A percentile compares a stretch with the other conserved stretches of the same genome.
phyloP scores from a whole-genome alignment of 495 filamentous ascomycete genomes.

The Hypoxylon trugodes region DNA sequence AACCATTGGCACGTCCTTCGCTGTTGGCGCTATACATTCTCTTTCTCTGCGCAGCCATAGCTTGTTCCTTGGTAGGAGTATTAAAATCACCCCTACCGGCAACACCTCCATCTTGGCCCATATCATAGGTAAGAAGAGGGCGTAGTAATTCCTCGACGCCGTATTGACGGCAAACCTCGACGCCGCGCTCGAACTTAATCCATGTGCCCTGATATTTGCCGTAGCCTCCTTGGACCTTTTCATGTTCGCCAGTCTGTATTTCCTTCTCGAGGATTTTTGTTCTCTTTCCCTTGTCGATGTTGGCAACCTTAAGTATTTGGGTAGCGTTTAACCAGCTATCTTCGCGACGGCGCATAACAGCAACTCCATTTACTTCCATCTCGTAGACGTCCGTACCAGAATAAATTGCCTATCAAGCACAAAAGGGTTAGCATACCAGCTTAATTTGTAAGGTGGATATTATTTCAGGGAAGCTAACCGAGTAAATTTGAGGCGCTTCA shows the following conservation, averaged over 20 bases:
- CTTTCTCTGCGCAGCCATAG: slow-evolving; percentile 96
- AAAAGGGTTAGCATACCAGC: slow-evolving; percentile 26
- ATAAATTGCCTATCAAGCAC: slow-evolving; percentile 78
- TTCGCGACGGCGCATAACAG: slow-evolving; percentile 91
- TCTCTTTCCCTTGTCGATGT: slow-evolving; percentile 93
- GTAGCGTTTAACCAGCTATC: slow-evolving; percentile 96
- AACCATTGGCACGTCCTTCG: slow-evolving; percentile 70
- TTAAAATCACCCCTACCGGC: slow-evolving; percentile 69
- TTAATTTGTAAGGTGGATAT: background rate
- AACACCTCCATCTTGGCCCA: slow-evolving; percentile 77
- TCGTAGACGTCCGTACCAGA: slow-evolving; percentile 96
- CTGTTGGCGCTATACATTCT: slow-evolving; percentile 79
- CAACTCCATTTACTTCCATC: slow-evolving; percentile 91
- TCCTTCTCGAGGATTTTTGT: slow-evolving; percentile 98
- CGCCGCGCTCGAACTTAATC: slow-evolving; percentile 89
- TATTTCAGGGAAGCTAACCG: slow-evolving; percentile 58
- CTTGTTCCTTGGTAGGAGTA: slow-evolving; percentile 99
- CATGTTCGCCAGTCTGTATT: slow-evolving; percentile 92
- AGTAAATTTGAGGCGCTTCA: slow-evolving; percentile 77
- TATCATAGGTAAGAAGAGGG: slow-evolving; percentile 88
- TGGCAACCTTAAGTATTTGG: slow-evolving; percentile 94
- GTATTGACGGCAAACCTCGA: slow-evolving; percentile 93
- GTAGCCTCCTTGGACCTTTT: slow-evolving; percentile 98
- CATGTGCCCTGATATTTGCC: slow-evolving; percentile 99
- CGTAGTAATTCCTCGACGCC: slow-evolving; percentile 87